Evolutionary conservation across 371 early-diverging fungal species (phyloP).

Genomic region (Syncephalis plumigaleata): DNA sequence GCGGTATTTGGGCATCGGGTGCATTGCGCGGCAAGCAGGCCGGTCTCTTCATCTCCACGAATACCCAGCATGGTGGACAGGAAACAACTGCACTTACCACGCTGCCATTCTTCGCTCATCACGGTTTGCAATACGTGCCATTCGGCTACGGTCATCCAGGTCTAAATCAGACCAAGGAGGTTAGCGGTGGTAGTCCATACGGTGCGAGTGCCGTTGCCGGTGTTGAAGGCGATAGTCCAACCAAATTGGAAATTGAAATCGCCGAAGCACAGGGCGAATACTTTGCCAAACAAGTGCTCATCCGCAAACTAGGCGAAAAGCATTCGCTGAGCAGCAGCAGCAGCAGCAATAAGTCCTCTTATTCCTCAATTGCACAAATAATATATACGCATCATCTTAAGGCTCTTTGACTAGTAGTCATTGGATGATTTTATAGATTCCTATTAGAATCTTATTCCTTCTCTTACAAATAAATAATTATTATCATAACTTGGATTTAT

Average conservation of each 20-base stretch:
- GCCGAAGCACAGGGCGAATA: conserved; percentile 42
- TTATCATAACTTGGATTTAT: no score
- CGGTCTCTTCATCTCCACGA: conserved; percentile 55
- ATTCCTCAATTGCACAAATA: no score
- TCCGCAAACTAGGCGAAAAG: background rate
- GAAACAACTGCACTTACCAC: conserved; percentile 58
- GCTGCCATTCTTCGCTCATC: conserved; percentile 53
- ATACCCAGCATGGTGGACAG: conserved; percentile 57
- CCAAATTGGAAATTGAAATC: conserved; percentile 39
- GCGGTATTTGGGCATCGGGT: conserved; percentile 46
- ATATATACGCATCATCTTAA: no score
- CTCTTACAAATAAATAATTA: no score
- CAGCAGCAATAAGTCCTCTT: no score
- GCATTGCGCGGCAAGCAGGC: conserved; percentile 52
- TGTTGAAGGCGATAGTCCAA: conserved; percentile 46
- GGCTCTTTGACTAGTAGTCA: no score
- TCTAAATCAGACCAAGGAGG: conserved; percentile 25
- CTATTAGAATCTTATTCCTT: no score
- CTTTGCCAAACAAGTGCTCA: conserved; percentile 30
- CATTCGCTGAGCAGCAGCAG: conserved; percentile 6
- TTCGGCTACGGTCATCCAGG: conserved; percentile 34
- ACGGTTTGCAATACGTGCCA: conserved; percentile 66
- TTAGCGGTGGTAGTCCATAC: conserved; percentile 52
- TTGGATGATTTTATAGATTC: no score
- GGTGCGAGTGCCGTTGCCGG: conserved; percentile 56